These are phyloP conservation scores for Rosa chinensis DNA, from an alignment of 306 rosid genomes.

Conservation along the genomic window DNA sequence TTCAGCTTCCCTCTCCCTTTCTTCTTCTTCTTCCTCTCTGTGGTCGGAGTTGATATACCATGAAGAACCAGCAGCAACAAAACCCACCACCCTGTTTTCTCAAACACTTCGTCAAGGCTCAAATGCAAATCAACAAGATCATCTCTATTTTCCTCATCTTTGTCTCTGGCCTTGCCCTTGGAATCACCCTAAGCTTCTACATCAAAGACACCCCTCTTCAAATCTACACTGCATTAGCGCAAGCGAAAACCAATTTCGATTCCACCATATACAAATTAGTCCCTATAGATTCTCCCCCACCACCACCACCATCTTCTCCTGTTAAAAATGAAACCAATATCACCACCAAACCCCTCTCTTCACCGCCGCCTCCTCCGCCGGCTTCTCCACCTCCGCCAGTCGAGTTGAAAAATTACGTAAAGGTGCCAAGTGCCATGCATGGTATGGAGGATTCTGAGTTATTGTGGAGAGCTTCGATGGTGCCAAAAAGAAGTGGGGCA, in stretches of 20 bases:
- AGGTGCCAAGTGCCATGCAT: conserved; percentile 45
- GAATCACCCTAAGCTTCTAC: conserved; percentile 46
- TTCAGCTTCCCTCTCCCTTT: neutral
- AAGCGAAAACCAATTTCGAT: conserved; percentile 12
- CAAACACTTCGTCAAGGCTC: conserved; percentile 32
- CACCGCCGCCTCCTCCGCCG: neutral
- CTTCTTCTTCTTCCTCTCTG: neutral
- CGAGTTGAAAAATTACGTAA: conserved; percentile 38
- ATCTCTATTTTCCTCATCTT: conserved; percentile 43
- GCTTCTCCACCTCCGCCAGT: neutral
- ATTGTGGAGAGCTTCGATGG: conserved; percentile 75
- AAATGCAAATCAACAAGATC: conserved; percentile 42
- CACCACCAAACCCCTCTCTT: neutral
- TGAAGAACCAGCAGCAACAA: conserved; percentile 29
- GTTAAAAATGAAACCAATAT: conserved; percentile 5
- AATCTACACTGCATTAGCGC: conserved; percentile 27
- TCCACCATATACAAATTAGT: neutral
- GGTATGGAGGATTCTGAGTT: conserved; percentile 73
- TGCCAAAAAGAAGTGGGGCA: conserved; percentile 28
- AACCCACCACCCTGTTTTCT: conserved; percentile 19
- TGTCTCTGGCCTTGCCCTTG: conserved; percentile 60
- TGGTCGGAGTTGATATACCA: conserved; percentile 15
- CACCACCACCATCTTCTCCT: conserved; percentile 3
- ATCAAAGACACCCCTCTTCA: conserved; percentile 32
- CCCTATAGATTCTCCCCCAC: conserved; percentile 1